Base-by-base conservation (phyloP, 2,329 filamentous ascomycete species). In the Aspergillus sergii region DNA sequence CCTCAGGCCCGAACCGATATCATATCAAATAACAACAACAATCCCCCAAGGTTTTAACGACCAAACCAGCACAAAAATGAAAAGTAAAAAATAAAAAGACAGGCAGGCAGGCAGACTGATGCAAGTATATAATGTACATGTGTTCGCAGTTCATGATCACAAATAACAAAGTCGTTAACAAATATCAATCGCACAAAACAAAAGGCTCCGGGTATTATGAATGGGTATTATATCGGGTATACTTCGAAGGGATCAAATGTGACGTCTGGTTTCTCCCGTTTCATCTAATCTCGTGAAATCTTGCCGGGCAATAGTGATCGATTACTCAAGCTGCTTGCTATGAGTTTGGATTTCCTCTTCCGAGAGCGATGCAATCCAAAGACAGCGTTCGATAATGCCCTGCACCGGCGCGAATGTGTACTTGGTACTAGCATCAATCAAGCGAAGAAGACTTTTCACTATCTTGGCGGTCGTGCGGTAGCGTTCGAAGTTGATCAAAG, bases 401-500 rank as follows among this genome's bases (percentile, higher is more conserved):
- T 83, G 82, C 51, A 88, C 81, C 14, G 86, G 83, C 63, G 83
- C 81, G 69, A 89, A 86, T 3, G 74, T 79, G 71, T 90, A 90
- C 71, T 84, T 86, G 12, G 85, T 85, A 72, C 87, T 89, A 16
- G 86, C 86, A 70, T 90, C 88, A 58, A 89, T 85, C 30, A 90
- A 76, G 55, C 87, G 81, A 50, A 90, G 78, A 39, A 90, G 78
- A 64, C 83, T 87, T 75, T 90, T 90, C 63, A 89, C 86, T 61
- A 90, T 89, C 21, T 82, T 81, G 28, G 88, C 88, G 10, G 86
- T 83, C n/a, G 86, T 89, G 65, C 88, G 86, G 70, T 89, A 87
- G 58, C 88, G 82, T 75, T 90, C 88, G 66, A 89, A 90, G 71
- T 90, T 90, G 61, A 90, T 82, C 59, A 90, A 78, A n/a, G 84